phyloP scores from a whole-genome alignment of 1,284 basidiomycete genomes.

The Sanghuangporus sanghuang region DNA sequence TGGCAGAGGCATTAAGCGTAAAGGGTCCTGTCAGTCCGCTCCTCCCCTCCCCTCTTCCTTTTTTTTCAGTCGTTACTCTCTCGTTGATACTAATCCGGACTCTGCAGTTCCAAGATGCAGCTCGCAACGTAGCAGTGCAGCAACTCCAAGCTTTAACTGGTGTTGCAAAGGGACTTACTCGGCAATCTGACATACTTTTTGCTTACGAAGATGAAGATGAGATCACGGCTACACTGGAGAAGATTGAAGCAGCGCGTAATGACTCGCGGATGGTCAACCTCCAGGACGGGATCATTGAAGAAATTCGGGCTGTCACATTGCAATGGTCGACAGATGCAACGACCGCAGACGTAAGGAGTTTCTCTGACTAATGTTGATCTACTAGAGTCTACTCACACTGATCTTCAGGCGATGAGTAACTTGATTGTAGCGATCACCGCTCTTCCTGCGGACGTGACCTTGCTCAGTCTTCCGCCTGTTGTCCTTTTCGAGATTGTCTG shows the following conservation, averaged over 20 bases:
- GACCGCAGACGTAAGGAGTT: slow-evolving; percentile 61
- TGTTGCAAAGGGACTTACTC: slow-evolving; percentile 79
- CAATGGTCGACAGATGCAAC: slow-evolving; percentile 74
- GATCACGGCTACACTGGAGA: slow-evolving; percentile 42
- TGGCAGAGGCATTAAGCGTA: slow-evolving; percentile 56
- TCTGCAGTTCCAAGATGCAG: slow-evolving; percentile 62
- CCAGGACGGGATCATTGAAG: slow-evolving; percentile 57
- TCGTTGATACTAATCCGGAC: background rate
- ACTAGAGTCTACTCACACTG: too few species aligned
- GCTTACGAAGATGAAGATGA: slow-evolving; percentile 55
- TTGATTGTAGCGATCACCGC: slow-evolving; percentile 79
- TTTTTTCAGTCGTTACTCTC: background rate
- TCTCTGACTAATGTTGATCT: background rate
- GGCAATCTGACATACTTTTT: slow-evolving; percentile 63
- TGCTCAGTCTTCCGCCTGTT: slow-evolving; percentile 73
- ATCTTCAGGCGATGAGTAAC: slow-evolving; percentile 62
- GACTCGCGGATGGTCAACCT: slow-evolving; percentile 61
- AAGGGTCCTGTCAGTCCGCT: slow-evolving; percentile 41
- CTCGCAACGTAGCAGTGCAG: slow-evolving; percentile 51
- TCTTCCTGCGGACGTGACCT: slow-evolving; percentile 63
- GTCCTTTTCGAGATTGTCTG: slow-evolving; percentile 79
- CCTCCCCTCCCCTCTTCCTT: too few species aligned
- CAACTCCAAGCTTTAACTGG: slow-evolving; percentile 79
- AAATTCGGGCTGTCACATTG: slow-evolving; percentile 57
- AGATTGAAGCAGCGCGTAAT: slow-evolving; percentile 55